A percentile compares a stretch with the other conserved stretches of the same genome.
phyloP scores from a whole-genome alignment of 306 rosid species.

The Mimosa pudica region DNA sequence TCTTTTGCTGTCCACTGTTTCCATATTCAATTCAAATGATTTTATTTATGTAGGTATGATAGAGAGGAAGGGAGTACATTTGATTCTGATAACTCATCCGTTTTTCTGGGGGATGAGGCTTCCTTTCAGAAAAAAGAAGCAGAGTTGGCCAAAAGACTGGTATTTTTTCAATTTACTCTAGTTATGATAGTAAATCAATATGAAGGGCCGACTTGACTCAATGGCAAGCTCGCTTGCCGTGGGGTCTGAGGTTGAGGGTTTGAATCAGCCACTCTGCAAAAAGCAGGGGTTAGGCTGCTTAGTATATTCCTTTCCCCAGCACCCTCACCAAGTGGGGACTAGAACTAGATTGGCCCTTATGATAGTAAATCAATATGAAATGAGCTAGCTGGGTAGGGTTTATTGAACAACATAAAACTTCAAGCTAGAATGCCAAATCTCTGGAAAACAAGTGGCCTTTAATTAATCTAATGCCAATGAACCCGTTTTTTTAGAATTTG shows the following conservation, averaged over 20 bases:
- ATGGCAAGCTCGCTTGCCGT: too few species aligned
- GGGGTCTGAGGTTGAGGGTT: too few species aligned
- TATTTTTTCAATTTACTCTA: constrained; percentile 34
- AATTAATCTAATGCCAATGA: background rate
- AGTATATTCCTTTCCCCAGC: too few species aligned
- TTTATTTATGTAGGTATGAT: constrained; percentile 71
- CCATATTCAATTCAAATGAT: constrained; percentile 31
- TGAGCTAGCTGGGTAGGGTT: background rate
- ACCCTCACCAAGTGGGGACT: too few species aligned
- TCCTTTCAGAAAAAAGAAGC: constrained; percentile 97
- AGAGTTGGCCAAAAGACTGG: constrained; percentile 95
- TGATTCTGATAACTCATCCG: constrained; percentile 76
- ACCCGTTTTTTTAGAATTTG: background rate
- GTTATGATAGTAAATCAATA: background rate
- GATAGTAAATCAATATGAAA: background rate
- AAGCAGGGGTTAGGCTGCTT: too few species aligned
- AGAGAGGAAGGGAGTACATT: constrained; percentile 93
- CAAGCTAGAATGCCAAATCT: background rate
- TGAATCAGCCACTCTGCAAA: too few species aligned
- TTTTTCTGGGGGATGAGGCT: constrained; percentile 86
- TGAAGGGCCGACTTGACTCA: background rate
- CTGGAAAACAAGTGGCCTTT: background rate
- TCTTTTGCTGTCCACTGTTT: constrained; percentile 1
- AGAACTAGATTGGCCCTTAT: background rate
- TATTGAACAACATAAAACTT: background rate